Base-by-base conservation (phyloP, 352 stramenopile species). In the Thraustotheca clavata region DNA sequence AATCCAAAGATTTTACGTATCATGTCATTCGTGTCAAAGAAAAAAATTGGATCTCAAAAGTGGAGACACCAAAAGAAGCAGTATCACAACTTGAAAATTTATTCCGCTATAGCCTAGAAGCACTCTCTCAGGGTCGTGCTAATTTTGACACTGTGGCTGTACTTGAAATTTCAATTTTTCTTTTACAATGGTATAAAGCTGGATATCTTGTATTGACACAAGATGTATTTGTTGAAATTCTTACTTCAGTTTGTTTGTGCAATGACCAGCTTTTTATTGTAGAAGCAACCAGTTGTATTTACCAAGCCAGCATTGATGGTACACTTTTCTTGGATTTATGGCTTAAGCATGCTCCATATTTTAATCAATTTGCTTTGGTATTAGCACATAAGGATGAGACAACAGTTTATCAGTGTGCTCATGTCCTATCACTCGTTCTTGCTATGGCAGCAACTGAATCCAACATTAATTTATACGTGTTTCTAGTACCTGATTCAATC, bases 1-100 rank as follows among this genome's bases (percentile, higher is more conserved):
- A n/a, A n/a, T n/a, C n/a, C n/a, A n/a, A n/a, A n/a, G n/a, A n/a
- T n/a, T n/a, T n/a, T n/a, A n/a, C n/a, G n/a, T 52, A 26, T 50
- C 6, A 14, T 50, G 43, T 14, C 6, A 50, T 14, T 29, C 43
- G 33, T 4, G 57, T 65, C 39, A 29, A 33, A 14, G 57, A 65
- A 11, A 65, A 65, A 33, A 40, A 65, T 16, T 65, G 57, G 57
- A 50, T 65, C 35, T 65, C 57, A 14, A n/a, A 24, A n/a, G 47
- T 47, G 31, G 57, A 65, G 32, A 32, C 46, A 14, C 39, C 57
- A 7, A 20, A 54, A 29, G 57, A 54, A 8, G 57, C 57, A 3
- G 20, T 65, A 11, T 24, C 43, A 20, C 57, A 48, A 40, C 46
- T 27, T n/a, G 26, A 47, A 14, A 46, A 34, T 26, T 33, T 65